Evolutionary conservation across 2,329 filamentous ascomycete genomes (phyloP).

Genomic region (Shiraia sp.): DNA sequence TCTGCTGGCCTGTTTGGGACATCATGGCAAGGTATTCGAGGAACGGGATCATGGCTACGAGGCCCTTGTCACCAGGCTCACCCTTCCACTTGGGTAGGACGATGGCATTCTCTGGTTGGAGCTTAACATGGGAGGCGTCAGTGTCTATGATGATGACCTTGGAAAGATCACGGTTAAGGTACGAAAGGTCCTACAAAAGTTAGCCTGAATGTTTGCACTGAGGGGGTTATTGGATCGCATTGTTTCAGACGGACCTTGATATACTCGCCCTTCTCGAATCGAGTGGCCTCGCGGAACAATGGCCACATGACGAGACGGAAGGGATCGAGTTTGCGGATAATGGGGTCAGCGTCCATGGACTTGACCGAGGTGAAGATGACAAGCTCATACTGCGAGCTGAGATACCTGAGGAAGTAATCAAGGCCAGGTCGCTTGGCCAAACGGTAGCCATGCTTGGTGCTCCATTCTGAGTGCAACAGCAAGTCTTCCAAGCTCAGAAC

Average conservation of each 20-base stretch:
- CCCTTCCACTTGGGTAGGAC: constrained; percentile 89
- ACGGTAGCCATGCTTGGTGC: constrained; percentile 90
- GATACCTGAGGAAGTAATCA: constrained; percentile 96
- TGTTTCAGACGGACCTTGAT: no score
- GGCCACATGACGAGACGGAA: constrained; percentile 96
- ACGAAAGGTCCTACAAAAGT: constrained; percentile 78
- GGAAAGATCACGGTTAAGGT: constrained; percentile 91
- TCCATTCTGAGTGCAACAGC: constrained; percentile 93
- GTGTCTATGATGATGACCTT: constrained; percentile 97
- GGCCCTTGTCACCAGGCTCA: constrained; percentile 77
- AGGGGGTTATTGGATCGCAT: constrained; percentile 22
- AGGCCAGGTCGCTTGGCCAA: constrained; percentile 92
- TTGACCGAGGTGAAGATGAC: constrained; percentile 93
- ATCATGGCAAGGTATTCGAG: constrained; percentile 96
- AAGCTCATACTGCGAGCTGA: constrained; percentile 97
- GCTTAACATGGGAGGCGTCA: constrained; percentile 76
- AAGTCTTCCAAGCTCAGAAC: constrained; percentile 93
- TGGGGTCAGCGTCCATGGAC: constrained; percentile 79
- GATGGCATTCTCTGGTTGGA: constrained; percentile 96
- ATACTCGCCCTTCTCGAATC: constrained; percentile 93
- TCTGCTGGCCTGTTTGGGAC: constrained; percentile 62
- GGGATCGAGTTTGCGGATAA: constrained; percentile 91
- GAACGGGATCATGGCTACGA: constrained; percentile 91
- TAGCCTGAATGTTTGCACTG: constrained; percentile 14
- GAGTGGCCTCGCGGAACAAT: constrained; percentile 92